phyloP scores from a whole-genome alignment of 495 filamentous ascomycete genomes.

The Penicillium alfredii region DNA sequence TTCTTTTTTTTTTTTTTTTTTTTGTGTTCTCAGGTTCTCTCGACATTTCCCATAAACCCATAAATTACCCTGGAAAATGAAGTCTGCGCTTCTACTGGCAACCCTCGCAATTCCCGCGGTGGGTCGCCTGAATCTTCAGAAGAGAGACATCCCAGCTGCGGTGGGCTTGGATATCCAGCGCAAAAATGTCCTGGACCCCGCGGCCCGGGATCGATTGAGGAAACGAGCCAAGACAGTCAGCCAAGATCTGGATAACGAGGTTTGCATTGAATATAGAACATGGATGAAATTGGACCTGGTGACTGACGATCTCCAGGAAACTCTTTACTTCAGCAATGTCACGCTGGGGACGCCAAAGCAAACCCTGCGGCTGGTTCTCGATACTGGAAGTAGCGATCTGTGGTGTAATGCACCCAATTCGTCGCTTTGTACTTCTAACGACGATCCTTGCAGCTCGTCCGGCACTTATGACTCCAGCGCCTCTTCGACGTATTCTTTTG shows the following conservation, averaged over 20 bases:
- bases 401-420: slow-evolving; percentile 75
- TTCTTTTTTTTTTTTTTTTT: no score
- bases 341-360: slow-evolving; percentile 67
- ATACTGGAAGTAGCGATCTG: slow-evolving; percentile 85
- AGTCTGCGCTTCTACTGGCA: slow-evolving; percentile 13
- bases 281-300: no score
- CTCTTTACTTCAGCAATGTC: slow-evolving; percentile 65
- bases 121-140: slow-evolving; percentile 22
- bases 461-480: slow-evolving; percentile 67
- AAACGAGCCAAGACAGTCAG: slow-evolving; percentile 31
- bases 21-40: no score
- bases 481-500: slow-evolving; percentile 74
- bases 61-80: no score
- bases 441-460: slow-evolving; percentile 46
- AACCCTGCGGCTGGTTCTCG: slow-evolving; percentile 59
- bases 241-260: slow-evolving; percentile 39
- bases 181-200: slow-evolving; percentile 29
- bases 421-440: slow-evolving; percentile 44
- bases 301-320: slow-evolving; percentile 30
- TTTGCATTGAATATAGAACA: no score
- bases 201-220: slow-evolving; percentile 27
- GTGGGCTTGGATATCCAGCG: slow-evolving; percentile 36
- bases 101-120: slow-evolving; percentile 15
- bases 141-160: slow-evolving; percentile 32
- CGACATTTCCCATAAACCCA: no score